Evolutionary conservation across 23 red algal genomes (phyloP).

Genomic region (Gracilaria domingensis): DNA sequence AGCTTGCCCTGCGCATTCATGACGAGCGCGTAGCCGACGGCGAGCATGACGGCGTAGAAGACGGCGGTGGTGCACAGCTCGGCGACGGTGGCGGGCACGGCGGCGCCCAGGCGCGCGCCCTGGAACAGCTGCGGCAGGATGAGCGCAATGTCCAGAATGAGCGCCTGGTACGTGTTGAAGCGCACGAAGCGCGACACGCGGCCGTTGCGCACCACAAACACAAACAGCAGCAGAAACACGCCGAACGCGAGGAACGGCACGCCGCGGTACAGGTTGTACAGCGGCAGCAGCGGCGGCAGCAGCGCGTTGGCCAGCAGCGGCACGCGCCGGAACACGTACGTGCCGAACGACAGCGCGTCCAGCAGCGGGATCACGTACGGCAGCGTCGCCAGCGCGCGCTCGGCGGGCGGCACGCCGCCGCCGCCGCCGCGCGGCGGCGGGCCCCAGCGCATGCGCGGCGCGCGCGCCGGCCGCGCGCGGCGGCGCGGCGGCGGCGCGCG

Average conservation of each 20-base stretch:
- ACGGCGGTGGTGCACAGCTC: constrained; percentile 73
- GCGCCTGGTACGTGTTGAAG: constrained; percentile 98
- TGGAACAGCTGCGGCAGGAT: constrained; percentile 95
- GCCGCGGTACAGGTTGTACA: constrained; percentile 90
- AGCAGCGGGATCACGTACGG: constrained; percentile 98
- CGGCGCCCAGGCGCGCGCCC: constrained; percentile 32
- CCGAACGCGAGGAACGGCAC: constrained; percentile 94
- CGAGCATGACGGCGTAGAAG: constrained; percentile 82
- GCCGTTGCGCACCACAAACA: constrained; percentile 89
- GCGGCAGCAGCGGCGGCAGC: constrained; percentile 78
- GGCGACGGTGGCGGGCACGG: constrained; percentile 50
- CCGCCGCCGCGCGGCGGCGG: constrained; percentile 5
- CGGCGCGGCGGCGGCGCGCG: not conserved
- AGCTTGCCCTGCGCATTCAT: constrained; percentile 72
- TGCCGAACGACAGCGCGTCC: constrained; percentile 93
- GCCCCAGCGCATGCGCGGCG: not conserved
- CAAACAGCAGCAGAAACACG: constrained; percentile 86
- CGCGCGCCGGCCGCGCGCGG: constrained; percentile 16
- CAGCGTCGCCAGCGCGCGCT: constrained; percentile 74
- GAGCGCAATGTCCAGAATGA: constrained; percentile 90
- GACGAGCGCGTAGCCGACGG: constrained; percentile 73
- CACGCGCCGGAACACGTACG: constrained; percentile 84
- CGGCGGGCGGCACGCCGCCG: constrained; percentile 24
- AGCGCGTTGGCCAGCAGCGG: constrained; percentile 72
- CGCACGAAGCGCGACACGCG: constrained; percentile 84